Evolutionary conservation across 164 flowering plant genomes (phyloP).

Genomic region (Vitis rupestris): DNA sequence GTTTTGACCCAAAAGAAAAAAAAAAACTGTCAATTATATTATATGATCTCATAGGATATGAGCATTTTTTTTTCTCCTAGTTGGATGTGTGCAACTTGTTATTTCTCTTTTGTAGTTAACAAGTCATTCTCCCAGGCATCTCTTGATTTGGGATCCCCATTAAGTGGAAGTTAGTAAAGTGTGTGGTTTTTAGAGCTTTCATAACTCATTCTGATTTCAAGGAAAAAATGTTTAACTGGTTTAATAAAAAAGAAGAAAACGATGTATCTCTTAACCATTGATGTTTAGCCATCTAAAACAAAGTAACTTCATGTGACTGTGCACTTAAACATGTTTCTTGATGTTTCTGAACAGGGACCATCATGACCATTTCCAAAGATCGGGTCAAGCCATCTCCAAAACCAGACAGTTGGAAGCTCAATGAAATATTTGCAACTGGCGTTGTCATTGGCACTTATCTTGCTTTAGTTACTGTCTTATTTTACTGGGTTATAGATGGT

Average conservation of each 20-base stretch:
- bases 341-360: constrained; percentile 57
- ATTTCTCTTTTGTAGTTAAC: too few species aligned
- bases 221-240: too few species aligned
- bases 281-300: neutral
- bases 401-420: constrained; percentile 89
- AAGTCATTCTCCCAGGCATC: too few species aligned
- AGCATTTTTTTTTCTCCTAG: too few species aligned
- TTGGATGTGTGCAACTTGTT: too few species aligned
- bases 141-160: too few species aligned
- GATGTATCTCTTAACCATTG: neutral
- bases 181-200: too few species aligned
- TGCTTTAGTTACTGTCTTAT: constrained; percentile 76
- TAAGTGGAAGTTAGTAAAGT: too few species aligned
- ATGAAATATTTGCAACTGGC: constrained; percentile 86
- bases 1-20: too few species aligned
- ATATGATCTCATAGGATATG: too few species aligned
- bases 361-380: constrained; percentile 85
- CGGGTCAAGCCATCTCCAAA: constrained; percentile 84
- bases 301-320: neutral
- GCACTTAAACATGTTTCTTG: neutral
- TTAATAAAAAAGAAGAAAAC: neutral
- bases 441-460: constrained; percentile 83
- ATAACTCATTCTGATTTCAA: too few species aligned
- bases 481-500: constrained; percentile 57
- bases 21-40: too few species aligned